Evolutionary conservation across 2,329 filamentous ascomycete genomes (phyloP), one percentile per base, ranked within the genome.

Genomic region (Thielaviopsis ethacetica): DNA sequence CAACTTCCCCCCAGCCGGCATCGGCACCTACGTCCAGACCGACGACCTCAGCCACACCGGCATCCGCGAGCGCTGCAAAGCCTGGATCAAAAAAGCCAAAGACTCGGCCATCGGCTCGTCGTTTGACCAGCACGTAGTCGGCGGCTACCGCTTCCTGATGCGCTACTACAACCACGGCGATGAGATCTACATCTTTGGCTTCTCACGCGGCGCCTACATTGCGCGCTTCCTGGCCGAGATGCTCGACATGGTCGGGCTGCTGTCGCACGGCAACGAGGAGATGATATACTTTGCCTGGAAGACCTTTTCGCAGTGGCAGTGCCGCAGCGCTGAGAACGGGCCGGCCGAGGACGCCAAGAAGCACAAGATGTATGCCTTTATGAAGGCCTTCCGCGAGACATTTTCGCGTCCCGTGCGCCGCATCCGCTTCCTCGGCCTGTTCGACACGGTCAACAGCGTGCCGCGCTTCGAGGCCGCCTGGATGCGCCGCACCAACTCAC

Each of bases 201-300:
- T 88, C 70, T 85, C 81, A 51, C 79, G 85, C 21, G 85, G 85
- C 19, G 78, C 84, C 1, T 88, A 88, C 65, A 85, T 86, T 51
- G 85, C 85, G 0, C 80, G 85, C 2, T 88, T 88, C 65, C 71
- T 89, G 0, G 86, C 88, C 0, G 87, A 93, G 66, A 91, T 91
- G 88, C 76, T 93, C 6, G 87, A 93, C 65, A 84, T 87, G 64
- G 83, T 93, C 58, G 88, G 89, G 1, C 75, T 94, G 0, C 75
- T 94, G 15, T 85, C 84, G 13, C 84, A 86, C 56, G 88, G 88
- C 12, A 94, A 94, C 65, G 86, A 94, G 66, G 88, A 93, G 64
- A 85, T 93, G 82, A 82, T 88, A 56, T 76, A 79, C 3, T 94
- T 94, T 67, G 88, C 86, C 0, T 93, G 88, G 87, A 90, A 86